Conservation (phyloP, 1,284 basidiomycete species). For the Heliocybe sulcata region DNA sequence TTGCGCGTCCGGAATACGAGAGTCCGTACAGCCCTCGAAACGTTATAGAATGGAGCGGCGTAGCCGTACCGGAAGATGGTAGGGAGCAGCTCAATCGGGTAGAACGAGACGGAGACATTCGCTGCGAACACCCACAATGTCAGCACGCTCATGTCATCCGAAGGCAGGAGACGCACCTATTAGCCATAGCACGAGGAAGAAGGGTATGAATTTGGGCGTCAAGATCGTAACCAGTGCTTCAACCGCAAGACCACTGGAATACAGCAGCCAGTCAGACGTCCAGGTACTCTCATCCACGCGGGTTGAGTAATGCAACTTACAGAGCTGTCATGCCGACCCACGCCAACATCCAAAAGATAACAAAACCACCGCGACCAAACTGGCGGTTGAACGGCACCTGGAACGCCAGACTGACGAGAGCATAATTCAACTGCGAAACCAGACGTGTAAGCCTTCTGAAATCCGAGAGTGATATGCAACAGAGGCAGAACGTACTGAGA, state of each 20-base stretch:
- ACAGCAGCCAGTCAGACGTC: background rate
- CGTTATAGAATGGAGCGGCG: conserved; percentile 69
- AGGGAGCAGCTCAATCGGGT: conserved; percentile 66
- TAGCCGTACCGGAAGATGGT: conserved; percentile 59
- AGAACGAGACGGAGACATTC: conserved; percentile 62
- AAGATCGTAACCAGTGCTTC: conserved; percentile 56
- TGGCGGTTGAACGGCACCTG: conserved; percentile 47
- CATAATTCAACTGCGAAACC: conserved; percentile 38
- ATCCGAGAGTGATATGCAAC: background rate
- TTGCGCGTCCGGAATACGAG: conserved; percentile 68
- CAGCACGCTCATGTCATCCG: background rate
- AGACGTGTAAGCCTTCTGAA: background rate
- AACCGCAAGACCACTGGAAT: conserved; percentile 44
- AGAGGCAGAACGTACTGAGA: conserved; percentile 38
- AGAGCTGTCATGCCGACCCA: conserved; percentile 56
- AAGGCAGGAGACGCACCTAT: conserved; percentile 42
- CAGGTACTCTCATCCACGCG: background rate
- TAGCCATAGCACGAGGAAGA: conserved; percentile 63
- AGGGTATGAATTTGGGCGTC: conserved; percentile 43
- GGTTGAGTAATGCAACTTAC: conserved; percentile 21
- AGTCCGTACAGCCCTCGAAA: conserved; percentile 49
- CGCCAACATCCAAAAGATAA: conserved; percentile 72
- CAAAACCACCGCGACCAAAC: conserved; percentile 55
- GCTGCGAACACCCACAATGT: conserved; percentile 21
- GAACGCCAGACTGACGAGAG: conserved; percentile 62